These are phyloP conservation scores for Dictyophora rubrovolvata DNA, from an alignment of 768 basidiomycete genomes.

Conservation along the genomic window DNA sequence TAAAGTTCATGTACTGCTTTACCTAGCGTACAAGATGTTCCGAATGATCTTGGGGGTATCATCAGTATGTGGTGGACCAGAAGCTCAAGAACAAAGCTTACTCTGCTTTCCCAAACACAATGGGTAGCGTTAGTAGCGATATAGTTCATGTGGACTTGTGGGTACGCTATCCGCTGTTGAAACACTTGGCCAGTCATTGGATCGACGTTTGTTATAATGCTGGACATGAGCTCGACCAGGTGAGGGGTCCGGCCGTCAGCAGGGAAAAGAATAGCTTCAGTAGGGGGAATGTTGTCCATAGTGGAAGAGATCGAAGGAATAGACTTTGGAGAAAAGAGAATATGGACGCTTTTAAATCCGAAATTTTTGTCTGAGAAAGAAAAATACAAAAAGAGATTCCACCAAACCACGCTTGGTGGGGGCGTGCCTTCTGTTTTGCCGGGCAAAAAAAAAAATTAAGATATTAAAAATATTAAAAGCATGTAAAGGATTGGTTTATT, in stretches of 20 bases:
- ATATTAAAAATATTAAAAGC: neutral
- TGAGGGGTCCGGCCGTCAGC: conserved; percentile 71
- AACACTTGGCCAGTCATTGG: conserved; percentile 7
- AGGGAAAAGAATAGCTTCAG: conserved; percentile 67
- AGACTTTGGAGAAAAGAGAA: neutral
- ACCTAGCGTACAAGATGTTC: conserved; percentile 5
- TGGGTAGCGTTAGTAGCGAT: conserved; percentile 37
- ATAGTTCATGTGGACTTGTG: conserved; percentile 79
- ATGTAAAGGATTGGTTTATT: neutral
- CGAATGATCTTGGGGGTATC: neutral
- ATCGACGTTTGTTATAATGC: conserved; percentile 27
- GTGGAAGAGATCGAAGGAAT: neutral
- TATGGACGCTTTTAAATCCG: neutral
- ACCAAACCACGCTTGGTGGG: neutral
- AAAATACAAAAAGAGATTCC: neutral
- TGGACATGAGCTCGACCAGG: conserved; percentile 65
- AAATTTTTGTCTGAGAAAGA: neutral
- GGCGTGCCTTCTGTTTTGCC: neutral
- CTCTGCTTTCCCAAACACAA: conserved; percentile 6
- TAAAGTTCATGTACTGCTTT: neutral
- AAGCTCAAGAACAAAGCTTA: neutral
- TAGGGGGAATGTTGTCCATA: conserved; percentile 59
- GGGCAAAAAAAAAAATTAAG: neutral
- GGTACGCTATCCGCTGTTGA: conserved; percentile 58
- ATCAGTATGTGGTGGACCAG: neutral